Evolutionary conservation across 1,284 basidiomycete species (phyloP).

Genomic region (Vanrija sp.): DNA sequence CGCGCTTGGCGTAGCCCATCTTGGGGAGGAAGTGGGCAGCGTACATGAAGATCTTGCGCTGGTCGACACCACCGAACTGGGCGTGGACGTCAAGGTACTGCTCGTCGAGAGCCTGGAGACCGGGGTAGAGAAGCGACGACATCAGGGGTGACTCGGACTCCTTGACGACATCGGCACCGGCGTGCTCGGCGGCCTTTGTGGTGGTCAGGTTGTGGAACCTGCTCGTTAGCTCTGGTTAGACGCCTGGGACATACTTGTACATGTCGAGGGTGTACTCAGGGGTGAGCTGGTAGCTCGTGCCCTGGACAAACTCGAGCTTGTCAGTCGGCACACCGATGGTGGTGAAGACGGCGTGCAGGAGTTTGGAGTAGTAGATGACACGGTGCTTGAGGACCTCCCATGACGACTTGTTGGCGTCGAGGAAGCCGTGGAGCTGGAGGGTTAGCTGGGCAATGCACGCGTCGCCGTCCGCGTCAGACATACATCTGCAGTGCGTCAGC

Average conservation of each 20-base stretch:
- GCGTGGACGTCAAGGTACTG: constrained; percentile 95
- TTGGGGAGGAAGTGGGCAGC: constrained; percentile 92
- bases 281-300: constrained; percentile 76
- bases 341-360: constrained; percentile 76
- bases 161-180: constrained; percentile 99
- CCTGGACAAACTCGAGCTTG: constrained; percentile 78
- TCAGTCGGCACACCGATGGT: constrained; percentile 88
- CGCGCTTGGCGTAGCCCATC: constrained; percentile 89
- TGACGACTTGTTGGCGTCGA: constrained; percentile 96
- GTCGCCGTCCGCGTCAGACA: not conserved
- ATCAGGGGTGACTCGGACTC: constrained; percentile 89
- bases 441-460: not conserved
- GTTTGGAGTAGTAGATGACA: constrained; percentile 82
- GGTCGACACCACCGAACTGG: constrained; percentile 95
- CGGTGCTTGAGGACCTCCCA: constrained; percentile 87
- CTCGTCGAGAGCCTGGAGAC: constrained; percentile 94
- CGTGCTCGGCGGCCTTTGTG: constrained; percentile 96
- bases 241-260: constrained; percentile 56
- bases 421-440: constrained; percentile 88
- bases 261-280: constrained; percentile 93
- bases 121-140: constrained; percentile 90
- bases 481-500: constrained; percentile 12
- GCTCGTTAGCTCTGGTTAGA: not conserved
- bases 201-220: constrained; percentile 80
- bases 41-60: constrained; percentile 99